Conservation (phyloP, 148 eudicot genomes). For the Rhododendron williamsianum region DNA sequence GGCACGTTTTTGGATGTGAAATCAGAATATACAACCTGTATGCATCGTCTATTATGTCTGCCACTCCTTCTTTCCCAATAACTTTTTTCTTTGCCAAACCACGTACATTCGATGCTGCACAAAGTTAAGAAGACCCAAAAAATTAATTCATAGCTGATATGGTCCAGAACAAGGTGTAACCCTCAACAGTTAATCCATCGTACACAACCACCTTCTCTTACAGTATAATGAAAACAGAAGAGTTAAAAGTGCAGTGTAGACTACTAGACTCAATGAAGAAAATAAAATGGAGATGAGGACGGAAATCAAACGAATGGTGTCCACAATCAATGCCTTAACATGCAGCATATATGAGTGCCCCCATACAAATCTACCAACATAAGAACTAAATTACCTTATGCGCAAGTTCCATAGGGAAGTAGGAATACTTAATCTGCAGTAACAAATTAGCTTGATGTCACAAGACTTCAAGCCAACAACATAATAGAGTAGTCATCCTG, state of each 20-base stretch:
- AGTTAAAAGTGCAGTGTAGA: neutral
- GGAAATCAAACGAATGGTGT: neutral
- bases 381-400: neutral
- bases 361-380: neutral
- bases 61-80: conserved; percentile 66
- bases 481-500: neutral
- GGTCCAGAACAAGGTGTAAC: neutral
- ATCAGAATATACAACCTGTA: conserved; percentile 51
- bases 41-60: conserved; percentile 70
- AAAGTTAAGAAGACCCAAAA: conserved; percentile 11
- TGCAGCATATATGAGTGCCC: neutral
- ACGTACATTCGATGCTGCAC: conserved; percentile 55
- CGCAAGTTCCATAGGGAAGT: neutral
- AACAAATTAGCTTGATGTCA: neutral
- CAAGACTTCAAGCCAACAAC: neutral
- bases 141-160: neutral
- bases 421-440: neutral
- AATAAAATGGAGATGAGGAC: neutral
- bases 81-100: conserved; percentile 54
- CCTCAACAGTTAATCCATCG: neutral
- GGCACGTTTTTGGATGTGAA: neutral
- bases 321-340: neutral
- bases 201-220: neutral
- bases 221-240: neutral
- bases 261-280: neutral